A percentile compares a stretch with the other conserved stretches of the same genome.
Conservation (phyloP, 2,329 filamentous ascomycete species). For the Xylariaceae sp. region DNA sequence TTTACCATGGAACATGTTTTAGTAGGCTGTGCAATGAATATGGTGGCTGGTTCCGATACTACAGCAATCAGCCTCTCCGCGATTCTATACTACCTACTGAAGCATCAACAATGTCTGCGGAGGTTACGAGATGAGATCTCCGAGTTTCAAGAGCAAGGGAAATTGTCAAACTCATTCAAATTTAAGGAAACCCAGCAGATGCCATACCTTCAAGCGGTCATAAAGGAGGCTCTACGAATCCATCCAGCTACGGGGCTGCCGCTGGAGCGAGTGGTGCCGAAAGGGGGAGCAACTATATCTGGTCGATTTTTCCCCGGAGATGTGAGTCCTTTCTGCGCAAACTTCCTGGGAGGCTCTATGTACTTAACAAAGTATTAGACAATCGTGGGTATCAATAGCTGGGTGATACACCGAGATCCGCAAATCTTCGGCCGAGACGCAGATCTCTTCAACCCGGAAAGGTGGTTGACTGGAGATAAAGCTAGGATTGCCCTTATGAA, state of each 20-base stretch:
- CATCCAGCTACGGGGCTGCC: slow-evolving; percentile 52
- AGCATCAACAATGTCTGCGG: slow-evolving; percentile 37
- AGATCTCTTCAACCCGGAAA: slow-evolving; percentile 39
- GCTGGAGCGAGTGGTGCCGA: slow-evolving; percentile 52
- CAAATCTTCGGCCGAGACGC: slow-evolving; percentile 50
- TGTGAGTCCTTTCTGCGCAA: slow-evolving; percentile 15
- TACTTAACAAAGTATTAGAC: slow-evolving; percentile 25
- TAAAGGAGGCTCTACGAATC: slow-evolving; percentile 55
- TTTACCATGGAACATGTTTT: too few relatives aligned
- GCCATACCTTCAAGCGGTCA: slow-evolving; percentile 55
- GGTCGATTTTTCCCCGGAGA: slow-evolving; percentile 35
- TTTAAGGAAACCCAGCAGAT: slow-evolving; percentile 42
- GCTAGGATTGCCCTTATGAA: slow-evolving; percentile 31
- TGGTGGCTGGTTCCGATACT: slow-evolving; percentile 48
- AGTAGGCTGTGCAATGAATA: too few relatives aligned
- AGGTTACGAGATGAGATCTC: slow-evolving; percentile 50
- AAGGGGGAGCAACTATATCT: slow-evolving; percentile 42
- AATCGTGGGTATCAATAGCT: slow-evolving; percentile 51
- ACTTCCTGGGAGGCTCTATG: background rate
- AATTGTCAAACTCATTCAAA: slow-evolving; percentile 23
- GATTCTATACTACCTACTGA: slow-evolving; percentile 41
- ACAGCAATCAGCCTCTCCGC: slow-evolving; percentile 44
- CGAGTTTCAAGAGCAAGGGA: slow-evolving; percentile 16
- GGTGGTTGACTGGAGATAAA: slow-evolving; percentile 26
- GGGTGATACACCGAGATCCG: slow-evolving; percentile 51